Conservation (phyloP, 371 early-diverging fungal species). For the Mortierella sp. region DNA sequence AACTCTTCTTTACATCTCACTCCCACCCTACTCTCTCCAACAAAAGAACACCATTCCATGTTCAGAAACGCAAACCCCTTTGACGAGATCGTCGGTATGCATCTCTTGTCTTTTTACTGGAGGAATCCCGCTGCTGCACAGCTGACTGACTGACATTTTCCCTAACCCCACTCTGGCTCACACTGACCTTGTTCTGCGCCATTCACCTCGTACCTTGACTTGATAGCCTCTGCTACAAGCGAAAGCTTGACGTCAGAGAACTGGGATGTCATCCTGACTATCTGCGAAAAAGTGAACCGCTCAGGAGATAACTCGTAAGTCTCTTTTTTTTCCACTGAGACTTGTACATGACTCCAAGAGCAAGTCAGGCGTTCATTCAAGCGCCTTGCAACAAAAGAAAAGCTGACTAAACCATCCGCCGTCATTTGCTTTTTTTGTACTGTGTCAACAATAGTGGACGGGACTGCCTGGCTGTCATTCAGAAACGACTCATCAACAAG, state of each 20-base stretch:
- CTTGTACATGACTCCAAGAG: background rate
- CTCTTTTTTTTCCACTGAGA: background rate
- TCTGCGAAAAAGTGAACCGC: slow-evolving; percentile 88
- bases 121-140: background rate
- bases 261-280: slow-evolving; percentile 91
- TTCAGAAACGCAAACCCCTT: slow-evolving; percentile 73
- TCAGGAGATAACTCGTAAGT: slow-evolving; percentile 49
- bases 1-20: background rate
- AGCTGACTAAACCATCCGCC: background rate
- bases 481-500: slow-evolving; percentile 76
- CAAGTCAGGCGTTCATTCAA: background rate
- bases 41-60: slow-evolving; percentile 50
- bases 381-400: background rate
- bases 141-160: background rate
- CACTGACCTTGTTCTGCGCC: background rate
- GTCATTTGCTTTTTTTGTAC: background rate
- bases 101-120: background rate
- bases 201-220: background rate
- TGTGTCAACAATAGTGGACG: slow-evolving; percentile 64
- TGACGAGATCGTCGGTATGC: slow-evolving; percentile 73
- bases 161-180: background rate
- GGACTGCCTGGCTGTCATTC: slow-evolving; percentile 81
- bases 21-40: slow-evolving; percentile 13
- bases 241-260: slow-evolving; percentile 94
- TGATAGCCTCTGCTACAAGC: slow-evolving; percentile 85